Percentiles rank a stretch among this genome's conserved stretches.
phyloP scores from a whole-genome alignment of 2,329 filamentous ascomycete species.

The Gnomoniopsis smithogilvyi region DNA sequence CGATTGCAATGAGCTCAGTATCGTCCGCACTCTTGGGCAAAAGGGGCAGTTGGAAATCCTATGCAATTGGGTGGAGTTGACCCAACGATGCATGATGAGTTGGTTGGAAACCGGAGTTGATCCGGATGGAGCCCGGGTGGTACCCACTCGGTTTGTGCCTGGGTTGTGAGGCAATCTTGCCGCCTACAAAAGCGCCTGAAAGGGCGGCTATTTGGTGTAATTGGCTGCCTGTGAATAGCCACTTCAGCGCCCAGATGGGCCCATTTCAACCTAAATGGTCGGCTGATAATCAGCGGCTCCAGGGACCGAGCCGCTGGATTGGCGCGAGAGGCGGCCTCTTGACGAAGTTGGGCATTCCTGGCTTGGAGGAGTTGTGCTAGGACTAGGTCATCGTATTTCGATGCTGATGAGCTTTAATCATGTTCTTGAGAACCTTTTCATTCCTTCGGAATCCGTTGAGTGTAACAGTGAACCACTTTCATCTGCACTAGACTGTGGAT shows the following conservation, averaged over 20 bases:
- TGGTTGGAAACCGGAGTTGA: background rate
- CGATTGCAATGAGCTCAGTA: background rate
- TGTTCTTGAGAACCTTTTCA: background rate
- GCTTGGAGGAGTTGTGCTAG: background rate
- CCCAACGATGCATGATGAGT: constrained; percentile 8
- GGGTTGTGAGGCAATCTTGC: background rate
- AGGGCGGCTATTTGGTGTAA: background rate
- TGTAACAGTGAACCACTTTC: background rate
- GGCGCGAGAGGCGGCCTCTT: constrained; percentile 4
- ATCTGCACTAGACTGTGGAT: background rate
- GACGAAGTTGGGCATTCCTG: background rate
- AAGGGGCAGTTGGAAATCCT: background rate
- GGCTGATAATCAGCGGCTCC: background rate
- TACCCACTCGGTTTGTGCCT: no score
- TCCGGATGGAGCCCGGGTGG: background rate
- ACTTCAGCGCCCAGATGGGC: background rate
- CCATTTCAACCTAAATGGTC: background rate
- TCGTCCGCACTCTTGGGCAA: no score
- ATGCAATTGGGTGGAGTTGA: background rate
- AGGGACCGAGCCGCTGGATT: constrained; percentile 1
- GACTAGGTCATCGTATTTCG: background rate
- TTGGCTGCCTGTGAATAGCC: background rate
- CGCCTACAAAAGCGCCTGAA: background rate
- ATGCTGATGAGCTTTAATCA: background rate
- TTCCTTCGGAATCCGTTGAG: background rate